Conservation (phyloP, 2,329 filamentous ascomycete genomes). For the Nemania abortiva region DNA sequence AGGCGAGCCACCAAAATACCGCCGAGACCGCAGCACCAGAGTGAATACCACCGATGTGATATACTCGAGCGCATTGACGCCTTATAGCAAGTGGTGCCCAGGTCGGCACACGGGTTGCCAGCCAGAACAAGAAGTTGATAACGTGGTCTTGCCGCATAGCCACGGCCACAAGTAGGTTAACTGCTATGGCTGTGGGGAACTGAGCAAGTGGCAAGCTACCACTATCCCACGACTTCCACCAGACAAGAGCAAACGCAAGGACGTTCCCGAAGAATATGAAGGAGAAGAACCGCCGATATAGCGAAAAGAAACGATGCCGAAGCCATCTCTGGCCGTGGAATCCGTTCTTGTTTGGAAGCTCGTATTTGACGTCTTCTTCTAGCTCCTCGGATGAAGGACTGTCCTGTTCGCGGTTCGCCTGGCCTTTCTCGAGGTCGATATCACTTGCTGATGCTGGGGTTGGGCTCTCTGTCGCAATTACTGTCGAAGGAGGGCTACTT, state of each 20-base stretch:
- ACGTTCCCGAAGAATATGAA: slow-evolving; percentile 64
- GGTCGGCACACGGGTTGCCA: slow-evolving; percentile 60
- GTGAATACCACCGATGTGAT: slow-evolving; percentile 65
- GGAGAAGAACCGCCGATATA: slow-evolving; percentile 69
- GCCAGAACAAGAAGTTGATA: slow-evolving; percentile 63
- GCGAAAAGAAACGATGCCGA: slow-evolving; percentile 58
- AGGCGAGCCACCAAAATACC: slow-evolving; percentile 60
- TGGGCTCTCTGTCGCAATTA: slow-evolving; percentile 8
- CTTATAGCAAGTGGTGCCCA: slow-evolving; percentile 62
- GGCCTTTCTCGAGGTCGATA: slow-evolving; percentile 46
- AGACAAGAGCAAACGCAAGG: slow-evolving; percentile 60
- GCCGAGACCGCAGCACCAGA: slow-evolving; percentile 60
- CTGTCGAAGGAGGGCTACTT: slow-evolving; percentile 39
- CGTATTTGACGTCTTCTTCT: slow-evolving; percentile 43
- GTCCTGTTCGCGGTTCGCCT: slow-evolving; percentile 42
- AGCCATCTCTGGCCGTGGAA: slow-evolving; percentile 50
- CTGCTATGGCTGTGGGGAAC: slow-evolving; percentile 58
- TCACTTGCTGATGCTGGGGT: slow-evolving; percentile 18
- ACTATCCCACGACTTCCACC: slow-evolving; percentile 46
- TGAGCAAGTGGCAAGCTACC: slow-evolving; percentile 40
- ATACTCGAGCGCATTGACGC: slow-evolving; percentile 62
- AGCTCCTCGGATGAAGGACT: slow-evolving; percentile 32
- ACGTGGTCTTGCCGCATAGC: slow-evolving; percentile 66
- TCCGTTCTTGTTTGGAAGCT: slow-evolving; percentile 56
- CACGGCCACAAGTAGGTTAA: slow-evolving; percentile 64